Base-by-base conservation (phyloP, 83 land plant genomes). In the Diphasiastrum complanatum region DNA sequence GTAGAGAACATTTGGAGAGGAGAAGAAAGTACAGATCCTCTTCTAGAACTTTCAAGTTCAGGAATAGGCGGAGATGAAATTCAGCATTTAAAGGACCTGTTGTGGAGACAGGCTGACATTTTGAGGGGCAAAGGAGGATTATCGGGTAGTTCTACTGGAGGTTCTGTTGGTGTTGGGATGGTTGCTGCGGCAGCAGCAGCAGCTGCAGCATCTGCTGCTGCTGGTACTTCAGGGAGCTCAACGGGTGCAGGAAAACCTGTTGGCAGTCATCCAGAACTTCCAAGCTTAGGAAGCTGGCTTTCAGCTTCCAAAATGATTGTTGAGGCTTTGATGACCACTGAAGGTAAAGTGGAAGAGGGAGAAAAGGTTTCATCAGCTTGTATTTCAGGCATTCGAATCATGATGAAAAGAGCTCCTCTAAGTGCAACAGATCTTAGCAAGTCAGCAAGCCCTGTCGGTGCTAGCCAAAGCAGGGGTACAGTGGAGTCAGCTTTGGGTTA, bases 161-260 rank as follows among this genome's bases (percentile, higher is more conserved):
- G 79, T 45, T 79, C 96, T 24, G 78, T 75, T 61, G 95, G 88
- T 67, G 98, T 81, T 64, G 98, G 98, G 34, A 92, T 87, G 91
- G 87, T 95, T 48, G 99, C 99, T 67, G 99, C 79, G 74, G 99
- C 99, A 18, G 96, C 92, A 43, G 92, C 92, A 36, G 96, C 89
- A 23, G 97, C 97, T 16, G 93, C 97, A 2, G 93, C 93, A 23
- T 91, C 97, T 26, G 97, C 85, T 76, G 81, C 91, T 31, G 81
- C 91, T 60, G 84, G 85, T 58, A 75, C 70, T 31, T 70, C 76
- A 49, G 79, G 78, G 33, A 73, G 72, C 27, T 60, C 76, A 32
- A 34, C 50, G 30, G 79, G 75, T 65, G 8, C 71, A 28, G 72
- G 72, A 34, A 75, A 68, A 35, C 73, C 78, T 3, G 31, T 78